Evolutionary conservation across 345 rosid genomes (phyloP).

Genomic region (Erysimum cheiranthoides): DNA sequence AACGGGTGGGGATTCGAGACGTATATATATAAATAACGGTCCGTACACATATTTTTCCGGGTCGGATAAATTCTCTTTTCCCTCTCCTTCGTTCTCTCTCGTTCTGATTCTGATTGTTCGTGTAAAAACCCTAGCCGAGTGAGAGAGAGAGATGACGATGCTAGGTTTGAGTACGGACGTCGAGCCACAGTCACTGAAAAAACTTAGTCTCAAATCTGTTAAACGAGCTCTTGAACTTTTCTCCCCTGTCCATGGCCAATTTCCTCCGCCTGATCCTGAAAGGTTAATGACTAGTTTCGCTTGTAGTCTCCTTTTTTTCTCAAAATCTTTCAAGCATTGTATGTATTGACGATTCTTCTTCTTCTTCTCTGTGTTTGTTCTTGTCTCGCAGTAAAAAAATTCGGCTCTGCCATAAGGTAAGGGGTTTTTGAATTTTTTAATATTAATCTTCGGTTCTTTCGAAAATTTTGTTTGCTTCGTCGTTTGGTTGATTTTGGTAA

Average conservation of each 20-base stretch:
- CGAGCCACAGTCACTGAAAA: conserved; percentile 81
- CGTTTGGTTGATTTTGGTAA: not conserved
- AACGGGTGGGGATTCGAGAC: not conserved
- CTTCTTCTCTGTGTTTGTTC: conserved; percentile 16
- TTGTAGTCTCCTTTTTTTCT: conserved; percentile 10
- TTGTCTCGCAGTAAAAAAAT: conserved; percentile 63
- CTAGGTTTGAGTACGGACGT: conserved; percentile 56
- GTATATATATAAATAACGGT: not conserved
- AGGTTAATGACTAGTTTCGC: conserved; percentile 50
- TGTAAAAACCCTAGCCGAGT: conserved; percentile 24
- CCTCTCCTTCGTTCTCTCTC: not conserved
- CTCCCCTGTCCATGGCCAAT: conserved; percentile 66
- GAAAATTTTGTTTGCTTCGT: not conserved
- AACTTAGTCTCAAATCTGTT: conserved; percentile 74
- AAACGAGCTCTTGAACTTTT: conserved; percentile 84
- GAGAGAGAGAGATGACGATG: conserved; percentile 36
- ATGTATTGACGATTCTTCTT: conserved; percentile 27
- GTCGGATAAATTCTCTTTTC: conserved; percentile 10
- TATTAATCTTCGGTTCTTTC: not conserved
- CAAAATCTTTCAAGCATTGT: not conserved
- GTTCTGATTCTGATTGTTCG: not conserved
- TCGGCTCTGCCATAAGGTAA: conserved; percentile 81
- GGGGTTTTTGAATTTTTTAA: conserved; percentile 12
- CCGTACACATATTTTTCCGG: not conserved
- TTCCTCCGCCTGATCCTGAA: conserved; percentile 69